Conservation (phyloP, 768 basidiomycete genomes). For the Serendipita indica region DNA sequence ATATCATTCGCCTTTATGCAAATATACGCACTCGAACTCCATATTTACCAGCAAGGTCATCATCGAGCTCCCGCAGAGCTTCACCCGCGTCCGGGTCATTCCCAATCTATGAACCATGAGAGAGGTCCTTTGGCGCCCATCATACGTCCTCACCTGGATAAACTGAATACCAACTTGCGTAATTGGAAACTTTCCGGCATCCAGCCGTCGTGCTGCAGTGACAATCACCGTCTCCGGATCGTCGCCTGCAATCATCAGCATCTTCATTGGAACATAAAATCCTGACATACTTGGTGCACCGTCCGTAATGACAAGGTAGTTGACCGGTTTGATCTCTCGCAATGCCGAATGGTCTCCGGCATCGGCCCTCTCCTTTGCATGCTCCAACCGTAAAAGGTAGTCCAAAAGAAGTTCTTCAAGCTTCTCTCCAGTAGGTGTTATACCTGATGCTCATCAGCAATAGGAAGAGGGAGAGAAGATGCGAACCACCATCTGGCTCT, state of each 20-base stretch:
- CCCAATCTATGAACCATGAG: constrained; percentile 30
- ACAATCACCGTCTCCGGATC: constrained; percentile 20
- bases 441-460: background rate
- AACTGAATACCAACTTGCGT: constrained; percentile 27
- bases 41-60: constrained; percentile 31
- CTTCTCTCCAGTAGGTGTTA: constrained; percentile 25
- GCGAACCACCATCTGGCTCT: constrained; percentile 33
- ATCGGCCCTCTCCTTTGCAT: constrained; percentile 19
- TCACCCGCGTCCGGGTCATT: constrained; percentile 24
- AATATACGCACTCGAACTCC: constrained; percentile 28
- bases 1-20: background rate
- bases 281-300: constrained; percentile 38
- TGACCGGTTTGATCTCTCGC: constrained; percentile 36
- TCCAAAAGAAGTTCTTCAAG: constrained; percentile 28
- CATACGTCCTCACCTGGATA: constrained; percentile 23
- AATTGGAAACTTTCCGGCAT: constrained; percentile 23
- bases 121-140: constrained; percentile 16
- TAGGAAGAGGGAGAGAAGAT: no score
- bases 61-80: constrained; percentile 37
- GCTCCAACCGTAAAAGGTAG: constrained; percentile 26
- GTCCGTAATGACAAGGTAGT: constrained; percentile 48
- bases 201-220: constrained; percentile 21
- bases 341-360: constrained; percentile 18
- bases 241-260: constrained; percentile 13
- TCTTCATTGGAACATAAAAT: background rate